Conservation (phyloP, 2,329 filamentous ascomycete species). For the Ophidiomyces ophidiicola region DNA sequence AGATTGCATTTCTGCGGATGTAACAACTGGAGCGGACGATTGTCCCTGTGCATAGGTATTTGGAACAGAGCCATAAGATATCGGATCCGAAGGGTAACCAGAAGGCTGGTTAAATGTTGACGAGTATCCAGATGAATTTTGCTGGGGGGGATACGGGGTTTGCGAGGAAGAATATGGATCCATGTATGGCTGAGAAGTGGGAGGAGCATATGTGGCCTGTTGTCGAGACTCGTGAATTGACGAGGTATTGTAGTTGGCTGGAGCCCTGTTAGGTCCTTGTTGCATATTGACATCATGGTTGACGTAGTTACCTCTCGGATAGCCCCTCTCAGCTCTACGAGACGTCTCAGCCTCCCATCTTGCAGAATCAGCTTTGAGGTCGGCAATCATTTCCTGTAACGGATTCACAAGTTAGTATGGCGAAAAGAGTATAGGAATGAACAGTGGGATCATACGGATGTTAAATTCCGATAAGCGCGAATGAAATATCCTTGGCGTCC, state of each 20-base stretch:
- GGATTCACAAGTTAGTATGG: not conserved
- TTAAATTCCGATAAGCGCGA: slow-evolving; percentile 66
- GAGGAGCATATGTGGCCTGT: slow-evolving; percentile 17
- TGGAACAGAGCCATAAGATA: slow-evolving; percentile 11
- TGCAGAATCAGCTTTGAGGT: slow-evolving; percentile 42
- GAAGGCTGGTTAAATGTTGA: slow-evolving; percentile 24
- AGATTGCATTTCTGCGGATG: slow-evolving; percentile 28
- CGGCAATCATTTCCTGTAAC: slow-evolving; percentile 42
- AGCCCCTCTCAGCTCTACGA: slow-evolving; percentile 30
- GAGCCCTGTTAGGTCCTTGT: slow-evolving; percentile 28
- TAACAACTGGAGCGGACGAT: slow-evolving; percentile 26
- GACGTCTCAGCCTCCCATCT: slow-evolving; percentile 38
- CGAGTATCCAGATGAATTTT: slow-evolving; percentile 26
- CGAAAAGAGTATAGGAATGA: not conserved
- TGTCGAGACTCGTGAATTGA: slow-evolving; percentile 30
- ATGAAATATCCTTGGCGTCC: slow-evolving; percentile 62
- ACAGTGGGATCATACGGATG: slow-evolving; percentile 47
- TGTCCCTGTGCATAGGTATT: slow-evolving; percentile 19
- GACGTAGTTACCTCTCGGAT: slow-evolving; percentile 33
- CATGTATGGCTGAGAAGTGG: slow-evolving; percentile 5
- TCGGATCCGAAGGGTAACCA: slow-evolving; percentile 20
- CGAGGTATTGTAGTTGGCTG: slow-evolving; percentile 28
- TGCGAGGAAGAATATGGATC: slow-evolving; percentile 23
- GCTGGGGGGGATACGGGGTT: slow-evolving; percentile 24
- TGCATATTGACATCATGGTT: slow-evolving; percentile 27